Evolutionary conservation across 2,329 filamentous ascomycete species (phyloP).

Genomic region (Uncinocarpus reesii): DNA sequence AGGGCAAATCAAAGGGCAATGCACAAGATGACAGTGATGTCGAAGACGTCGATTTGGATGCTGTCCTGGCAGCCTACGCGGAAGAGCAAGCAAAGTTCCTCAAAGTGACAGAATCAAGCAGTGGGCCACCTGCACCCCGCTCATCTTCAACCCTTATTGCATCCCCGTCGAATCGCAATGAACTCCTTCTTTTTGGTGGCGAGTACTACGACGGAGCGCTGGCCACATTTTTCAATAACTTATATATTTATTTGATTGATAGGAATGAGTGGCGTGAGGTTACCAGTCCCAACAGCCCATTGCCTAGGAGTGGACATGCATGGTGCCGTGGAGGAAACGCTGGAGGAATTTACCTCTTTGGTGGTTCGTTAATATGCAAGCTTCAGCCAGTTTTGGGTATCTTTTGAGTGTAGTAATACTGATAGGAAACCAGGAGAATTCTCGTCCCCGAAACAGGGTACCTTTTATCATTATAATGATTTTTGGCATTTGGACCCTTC

Average conservation of each 20-base stretch:
- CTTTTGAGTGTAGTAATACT: neutral
- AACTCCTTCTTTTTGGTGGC: constrained; percentile 83
- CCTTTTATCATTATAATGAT: constrained; percentile 98
- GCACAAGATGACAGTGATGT: constrained; percentile 68
- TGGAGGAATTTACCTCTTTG: constrained; percentile 80
- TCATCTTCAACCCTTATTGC: constrained; percentile 73
- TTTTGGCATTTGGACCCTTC: constrained; percentile 87
- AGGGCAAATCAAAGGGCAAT: constrained; percentile 55
- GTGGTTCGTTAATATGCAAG: constrained; percentile 39
- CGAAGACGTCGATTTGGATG: constrained; percentile 87
- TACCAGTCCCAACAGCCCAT: constrained; percentile 79
- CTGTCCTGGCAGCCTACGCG: constrained; percentile 84
- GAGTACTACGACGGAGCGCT: constrained; percentile 91
- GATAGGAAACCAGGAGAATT: constrained; percentile 57
- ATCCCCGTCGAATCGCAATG: constrained; percentile 75
- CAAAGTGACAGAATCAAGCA: constrained; percentile 75
- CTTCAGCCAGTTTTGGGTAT: neutral
- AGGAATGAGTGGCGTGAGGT: constrained; percentile 84
- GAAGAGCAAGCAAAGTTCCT: constrained; percentile 88
- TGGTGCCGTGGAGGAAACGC: constrained; percentile 85
- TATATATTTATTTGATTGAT: constrained; percentile 63
- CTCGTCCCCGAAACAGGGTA: constrained; percentile 90
- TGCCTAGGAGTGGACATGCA: constrained; percentile 85
- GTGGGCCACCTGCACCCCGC: constrained; percentile 63
- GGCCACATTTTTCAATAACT: constrained; percentile 60